Evolutionary conservation across 129 eudicot genomes (phyloP), one percentile per base, ranked within the genome.

Genomic region (Flaveria robusta): DNA sequence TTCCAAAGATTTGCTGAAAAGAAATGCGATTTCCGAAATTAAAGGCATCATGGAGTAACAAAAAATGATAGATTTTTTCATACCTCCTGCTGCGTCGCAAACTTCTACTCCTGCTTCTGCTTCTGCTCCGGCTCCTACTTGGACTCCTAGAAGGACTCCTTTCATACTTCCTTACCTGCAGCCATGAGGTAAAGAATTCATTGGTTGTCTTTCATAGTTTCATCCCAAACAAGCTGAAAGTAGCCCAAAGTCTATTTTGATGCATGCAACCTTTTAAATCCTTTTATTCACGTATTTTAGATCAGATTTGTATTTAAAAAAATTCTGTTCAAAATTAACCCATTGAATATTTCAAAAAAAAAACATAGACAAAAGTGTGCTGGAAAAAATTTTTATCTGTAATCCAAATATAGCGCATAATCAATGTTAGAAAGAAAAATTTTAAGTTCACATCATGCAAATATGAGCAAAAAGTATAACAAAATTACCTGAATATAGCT

Each of bases 91-190:
- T 77, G 10, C 75, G 31, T n/a, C 79, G 24, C n/a, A 13, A 14
- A 10, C 60, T 54, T 19, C 27, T 54, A 43, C 68, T 63, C 2
- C 68, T 15, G 41, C 67, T 60, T 11, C 66, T n/a, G 18, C 66
- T 60, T 19, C 88, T 78, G 23, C 94, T 88, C 42, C 84, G 73
- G 77, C 97, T 88, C 84, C 98, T 79, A 46, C 91, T 89, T 8
- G 76, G 89, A 65, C 97, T 91, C 79, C 97, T 89, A 7, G 89
- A 73, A 37, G 97, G 90, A 42, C 89, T 89, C 58, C 86, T 74
- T 41, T 88, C 92, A 51, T 78, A 85, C 74, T 82, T 88, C 84
- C 83, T 86, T 23, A 95, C 96, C 97, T 91, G 74, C 66, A 74
- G 50, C 20, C 70, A 39, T 43, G 31, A 63, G 34, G 68, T 37